Percentiles rank a stretch among this genome's conserved stretches.
Conservation (phyloP, 1,284 basidiomycete species). For the Lentinula novae-zelandiae region DNA sequence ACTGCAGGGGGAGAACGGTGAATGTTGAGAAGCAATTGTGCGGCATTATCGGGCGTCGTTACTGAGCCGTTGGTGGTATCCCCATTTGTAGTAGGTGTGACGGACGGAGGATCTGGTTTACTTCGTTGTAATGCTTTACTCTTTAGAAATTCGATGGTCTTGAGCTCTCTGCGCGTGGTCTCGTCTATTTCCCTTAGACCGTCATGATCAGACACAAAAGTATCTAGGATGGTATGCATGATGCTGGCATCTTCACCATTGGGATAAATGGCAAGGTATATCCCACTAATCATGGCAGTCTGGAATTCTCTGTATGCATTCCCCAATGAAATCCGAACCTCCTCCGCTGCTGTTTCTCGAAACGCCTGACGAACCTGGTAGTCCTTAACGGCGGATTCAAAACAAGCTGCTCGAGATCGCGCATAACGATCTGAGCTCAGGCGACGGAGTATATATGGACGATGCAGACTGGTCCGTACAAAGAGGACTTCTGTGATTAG, state of each 20-base stretch:
- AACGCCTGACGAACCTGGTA: slow-evolving; percentile 69
- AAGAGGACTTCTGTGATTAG: slow-evolving; percentile 79
- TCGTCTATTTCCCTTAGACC: slow-evolving; percentile 69
- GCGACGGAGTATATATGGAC: slow-evolving; percentile 74
- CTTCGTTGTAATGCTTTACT: slow-evolving; percentile 42
- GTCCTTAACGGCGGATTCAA: slow-evolving; percentile 76
- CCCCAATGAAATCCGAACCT: slow-evolving; percentile 63
- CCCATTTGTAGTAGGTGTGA: slow-evolving; percentile 20
- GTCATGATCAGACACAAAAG: slow-evolving; percentile 72
- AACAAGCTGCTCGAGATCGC: slow-evolving; percentile 72
- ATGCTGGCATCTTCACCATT: slow-evolving; percentile 59
- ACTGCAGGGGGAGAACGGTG: slow-evolving; percentile 35
- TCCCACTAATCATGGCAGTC: slow-evolving; percentile 82
- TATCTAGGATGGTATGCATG: slow-evolving; percentile 77
- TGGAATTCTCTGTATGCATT: slow-evolving; percentile 84
- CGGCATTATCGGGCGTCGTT: slow-evolving; percentile 33
- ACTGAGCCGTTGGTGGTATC: slow-evolving; percentile 9
- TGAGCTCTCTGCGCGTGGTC: slow-evolving; percentile 75
- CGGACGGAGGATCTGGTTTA: slow-evolving; percentile 19
- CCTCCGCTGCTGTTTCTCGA: slow-evolving; percentile 53
- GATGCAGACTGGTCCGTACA: slow-evolving; percentile 73
- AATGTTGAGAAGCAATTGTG: slow-evolving; percentile 48
- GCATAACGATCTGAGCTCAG: slow-evolving; percentile 72
- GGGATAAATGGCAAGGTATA: slow-evolving; percentile 77
- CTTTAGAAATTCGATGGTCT: slow-evolving; percentile 77